Percentiles rank a stretch among this genome's conserved stretches.
phyloP scores from a whole-genome alignment of 306 rosid species.

The Pyrus bretschneideri region DNA sequence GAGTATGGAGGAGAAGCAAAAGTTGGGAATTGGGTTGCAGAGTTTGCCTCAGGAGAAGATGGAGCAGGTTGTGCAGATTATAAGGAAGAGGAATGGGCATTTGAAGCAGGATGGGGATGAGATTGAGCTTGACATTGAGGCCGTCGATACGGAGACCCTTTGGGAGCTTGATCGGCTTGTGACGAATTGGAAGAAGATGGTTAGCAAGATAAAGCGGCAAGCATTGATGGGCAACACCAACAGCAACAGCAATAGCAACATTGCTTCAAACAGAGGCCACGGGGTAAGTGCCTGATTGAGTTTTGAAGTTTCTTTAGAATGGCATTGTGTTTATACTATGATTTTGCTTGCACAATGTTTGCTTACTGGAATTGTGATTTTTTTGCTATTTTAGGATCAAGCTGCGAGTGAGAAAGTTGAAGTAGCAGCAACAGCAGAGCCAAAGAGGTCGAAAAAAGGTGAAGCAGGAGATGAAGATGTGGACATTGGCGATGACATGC shows the following conservation, averaged over 20 bases:
- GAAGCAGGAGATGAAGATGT: constrained; percentile 91
- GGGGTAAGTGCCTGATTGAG: constrained; percentile 36
- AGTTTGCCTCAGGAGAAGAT: constrained; percentile 84
- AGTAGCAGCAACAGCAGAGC: constrained; percentile 22
- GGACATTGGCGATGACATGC: constrained; percentile 94
- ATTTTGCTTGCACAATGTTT: not conserved
- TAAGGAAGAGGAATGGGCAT: constrained; percentile 83
- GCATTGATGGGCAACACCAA: constrained; percentile 43
- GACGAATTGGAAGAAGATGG: constrained; percentile 83
- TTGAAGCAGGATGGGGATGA: constrained; percentile 96
- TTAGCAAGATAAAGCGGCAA: constrained; percentile 87
- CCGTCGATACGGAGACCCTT: constrained; percentile 87
- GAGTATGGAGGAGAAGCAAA: constrained; percentile 89
- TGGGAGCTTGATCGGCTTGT: constrained; percentile 98
- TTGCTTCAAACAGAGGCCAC: constrained; percentile 31
- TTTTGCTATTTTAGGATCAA: constrained; percentile 29
- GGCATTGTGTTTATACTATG: not conserved
- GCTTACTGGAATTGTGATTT: not conserved
- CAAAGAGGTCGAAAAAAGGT: constrained; percentile 63
- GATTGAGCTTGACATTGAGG: constrained; percentile 95
- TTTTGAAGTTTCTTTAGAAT: not conserved
- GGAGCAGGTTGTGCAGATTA: constrained; percentile 94
- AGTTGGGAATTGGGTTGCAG: constrained; percentile 80
- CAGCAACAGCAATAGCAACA: constrained; percentile 27
- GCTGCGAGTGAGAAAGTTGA: constrained; percentile 41